Evolutionary conservation across 2,329 filamentous ascomycete species (phyloP).

Genomic region (Ophiostoma sp.): DNA sequence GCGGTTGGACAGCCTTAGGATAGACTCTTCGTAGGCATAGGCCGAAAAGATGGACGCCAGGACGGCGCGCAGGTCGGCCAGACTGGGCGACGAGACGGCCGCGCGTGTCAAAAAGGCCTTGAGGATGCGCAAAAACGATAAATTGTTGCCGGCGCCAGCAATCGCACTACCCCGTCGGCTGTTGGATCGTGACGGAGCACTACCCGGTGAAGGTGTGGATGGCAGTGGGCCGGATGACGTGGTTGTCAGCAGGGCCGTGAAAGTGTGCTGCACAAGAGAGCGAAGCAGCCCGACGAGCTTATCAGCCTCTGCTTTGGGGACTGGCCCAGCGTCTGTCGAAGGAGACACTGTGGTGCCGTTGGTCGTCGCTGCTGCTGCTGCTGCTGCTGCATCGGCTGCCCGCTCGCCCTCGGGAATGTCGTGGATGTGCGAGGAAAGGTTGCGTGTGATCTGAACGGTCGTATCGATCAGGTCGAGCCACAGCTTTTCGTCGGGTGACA

Average conservation of each 20-base stretch:
- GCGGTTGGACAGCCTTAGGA: slow-evolving; percentile 79
- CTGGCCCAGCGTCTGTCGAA: neutral
- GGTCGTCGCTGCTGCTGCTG: neutral
- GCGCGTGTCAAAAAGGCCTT: slow-evolving; percentile 85
- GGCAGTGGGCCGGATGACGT: slow-evolving; percentile 21
- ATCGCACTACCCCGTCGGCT: slow-evolving; percentile 37
- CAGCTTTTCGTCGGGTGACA: slow-evolving; percentile 56
- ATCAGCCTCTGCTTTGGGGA: slow-evolving; percentile 47
- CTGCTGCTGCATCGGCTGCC: slow-evolving; percentile 22
- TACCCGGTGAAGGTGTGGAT: neutral
- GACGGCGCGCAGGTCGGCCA: slow-evolving; percentile 83
- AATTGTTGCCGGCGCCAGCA: slow-evolving; percentile 48
- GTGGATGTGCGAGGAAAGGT: slow-evolving; percentile 58
- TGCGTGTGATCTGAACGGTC: slow-evolving; percentile 63
- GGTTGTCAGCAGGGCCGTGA: slow-evolving; percentile 75
- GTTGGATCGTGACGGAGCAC: neutral
- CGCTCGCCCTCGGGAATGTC: slow-evolving; percentile 29
- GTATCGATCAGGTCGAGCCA: slow-evolving; percentile 64
- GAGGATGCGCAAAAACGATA: slow-evolving; percentile 85
- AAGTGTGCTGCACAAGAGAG: slow-evolving; percentile 81
- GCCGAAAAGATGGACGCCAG: slow-evolving; percentile 89
- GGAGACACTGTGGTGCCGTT: neutral
- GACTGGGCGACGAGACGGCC: slow-evolving; percentile 75
- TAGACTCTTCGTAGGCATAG: slow-evolving; percentile 91
- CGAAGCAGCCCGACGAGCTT: slow-evolving; percentile 69